Percentiles rank a stretch among this genome's conserved stretches.
These are phyloP conservation scores for Allantophomopsis lycopodina DNA, from an alignment of 2,329 filamentous ascomycete species.

Conservation along the genomic window DNA sequence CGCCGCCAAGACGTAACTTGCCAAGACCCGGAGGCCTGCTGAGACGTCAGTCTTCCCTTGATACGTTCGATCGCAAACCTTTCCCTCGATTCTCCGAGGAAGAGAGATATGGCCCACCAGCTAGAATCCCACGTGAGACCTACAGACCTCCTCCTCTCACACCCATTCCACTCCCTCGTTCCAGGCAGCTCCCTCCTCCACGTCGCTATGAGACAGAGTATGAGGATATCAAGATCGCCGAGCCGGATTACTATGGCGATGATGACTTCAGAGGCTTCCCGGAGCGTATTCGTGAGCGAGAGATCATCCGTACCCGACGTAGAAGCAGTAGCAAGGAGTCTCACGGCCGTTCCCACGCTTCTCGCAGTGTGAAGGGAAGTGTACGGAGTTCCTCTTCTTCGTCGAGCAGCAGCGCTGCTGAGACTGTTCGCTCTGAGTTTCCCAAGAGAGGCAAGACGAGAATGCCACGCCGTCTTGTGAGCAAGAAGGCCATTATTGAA, in stretches of 20 bases:
- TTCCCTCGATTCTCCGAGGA: constrained; percentile 37
- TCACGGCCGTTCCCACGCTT: neutral
- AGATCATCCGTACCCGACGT: constrained; percentile 36
- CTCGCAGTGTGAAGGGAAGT: constrained; percentile 19
- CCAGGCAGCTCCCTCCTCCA: constrained; percentile 44
- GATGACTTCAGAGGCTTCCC: constrained; percentile 55
- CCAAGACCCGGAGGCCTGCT: constrained; percentile 49
- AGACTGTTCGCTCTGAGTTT: constrained; percentile 42
- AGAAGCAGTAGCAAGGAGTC: constrained; percentile 3
- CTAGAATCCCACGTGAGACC: constrained; percentile 22
- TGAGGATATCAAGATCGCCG: constrained; percentile 55
- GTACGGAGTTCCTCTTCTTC: constrained; percentile 28
- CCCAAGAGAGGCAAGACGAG: constrained; percentile 81
- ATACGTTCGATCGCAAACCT: constrained; percentile 75
- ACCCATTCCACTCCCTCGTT: constrained; percentile 57
- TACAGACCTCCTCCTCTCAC: constrained; percentile 33
- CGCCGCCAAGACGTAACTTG: constrained; percentile 16
- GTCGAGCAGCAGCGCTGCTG: constrained; percentile 28
- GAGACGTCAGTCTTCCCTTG: constrained; percentile 75
- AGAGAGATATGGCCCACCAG: constrained; percentile 50
- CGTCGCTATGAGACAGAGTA: constrained; percentile 39
- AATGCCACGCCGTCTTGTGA: constrained; percentile 70
- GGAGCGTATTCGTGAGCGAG: constrained; percentile 46
- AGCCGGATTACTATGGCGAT: constrained; percentile 55
- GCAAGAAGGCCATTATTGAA: constrained; percentile 68